phyloP scores from a whole-genome alignment of 805 yeast genomes.

The Candida xyloterini region DNA sequence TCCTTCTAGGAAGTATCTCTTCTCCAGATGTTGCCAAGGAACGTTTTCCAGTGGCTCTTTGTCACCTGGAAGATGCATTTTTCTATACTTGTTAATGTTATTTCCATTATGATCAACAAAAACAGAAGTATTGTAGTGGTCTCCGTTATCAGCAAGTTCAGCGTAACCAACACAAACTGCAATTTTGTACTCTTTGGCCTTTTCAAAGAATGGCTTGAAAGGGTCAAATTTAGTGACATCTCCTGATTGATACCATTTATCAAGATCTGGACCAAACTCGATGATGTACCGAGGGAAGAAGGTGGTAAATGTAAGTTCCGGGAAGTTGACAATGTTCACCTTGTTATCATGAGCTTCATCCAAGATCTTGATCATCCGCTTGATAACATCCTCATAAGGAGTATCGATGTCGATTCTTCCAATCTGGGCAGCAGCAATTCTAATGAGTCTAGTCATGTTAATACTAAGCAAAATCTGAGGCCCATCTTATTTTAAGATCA shows the following conservation, averaged over 20 bases:
- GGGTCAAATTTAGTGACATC: slow-evolving; percentile 30
- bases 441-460: slow-evolving; percentile 13
- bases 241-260: slow-evolving; percentile 35
- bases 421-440: slow-evolving; percentile 33
- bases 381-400: slow-evolving; percentile 30
- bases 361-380: slow-evolving; percentile 24
- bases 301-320: slow-evolving; percentile 35
- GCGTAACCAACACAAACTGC: slow-evolving; percentile 39
- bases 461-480: not conserved
- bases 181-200: slow-evolving; percentile 28
- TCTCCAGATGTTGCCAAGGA: slow-evolving; percentile 37
- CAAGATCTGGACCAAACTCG: slow-evolving; percentile 34
- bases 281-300: slow-evolving; percentile 37
- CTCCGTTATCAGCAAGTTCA: slow-evolving; percentile 37
- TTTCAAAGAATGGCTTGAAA: slow-evolving; percentile 35
- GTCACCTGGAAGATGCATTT: slow-evolving; percentile 38
- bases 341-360: slow-evolving; percentile 25
- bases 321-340: slow-evolving; percentile 35
- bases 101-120: slow-evolving; percentile 33
- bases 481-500: not conserved
- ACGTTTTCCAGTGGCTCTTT: slow-evolving; percentile 33
- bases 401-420: slow-evolving; percentile 34
- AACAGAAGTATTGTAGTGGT: slow-evolving; percentile 35
- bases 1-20: slow-evolving; percentile 37
- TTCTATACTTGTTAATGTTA: slow-evolving; percentile 34